Base-by-base conservation (phyloP, 805 yeast genomes). In the Kodamaea neixiangensis region DNA sequence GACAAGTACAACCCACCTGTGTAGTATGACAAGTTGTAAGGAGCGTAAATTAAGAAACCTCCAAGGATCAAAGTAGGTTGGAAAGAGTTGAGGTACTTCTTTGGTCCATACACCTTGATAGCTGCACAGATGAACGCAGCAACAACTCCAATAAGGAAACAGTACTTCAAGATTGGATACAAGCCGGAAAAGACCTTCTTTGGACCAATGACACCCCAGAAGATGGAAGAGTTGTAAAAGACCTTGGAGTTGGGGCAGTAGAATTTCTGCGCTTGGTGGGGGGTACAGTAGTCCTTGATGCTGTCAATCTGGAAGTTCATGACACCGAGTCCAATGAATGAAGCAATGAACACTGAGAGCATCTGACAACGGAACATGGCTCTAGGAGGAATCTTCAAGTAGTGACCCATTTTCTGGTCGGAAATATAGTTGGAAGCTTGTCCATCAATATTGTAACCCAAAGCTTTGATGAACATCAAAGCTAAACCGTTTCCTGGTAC, bases 351-450 rank as follows among this genome's bases (percentile, higher is more conserved):
- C 2, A 57, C 59, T 2, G 67, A 58, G 9, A 59, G 21, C 46
- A 67, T 58, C 56, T 68, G 72, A 25, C 55, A 54, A 63, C 75
- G 65, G 67, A 86, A 83, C 54, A 84, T 68, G 0, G 82, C 72
- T 51, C 83, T 72, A 2, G 89, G 90, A 0, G 87, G 82, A 18
- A 86, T 69, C 57, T 83, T 83, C 60, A 83, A 64, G 59, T 86
- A 86, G 54, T 85, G 89, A 1, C 81, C 88, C 63, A 81, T 63
- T 58, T 85, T 85, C 74, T 80, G 78, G 57, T 82, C 86, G 7
- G 75, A 69, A 29, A 80, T 69, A 60, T 75, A 82, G 49, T 73
- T 69, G 41, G 80, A 72, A 1, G 87, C 86, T 58, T 82, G 86
- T 43, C 77, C 76, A 67, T 78, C 79, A 39, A 82, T 74, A 55